Percentiles rank a stretch among this genome's conserved stretches.
Conservation (phyloP, 2,329 filamentous ascomycete species). For the Teratosphaeria zuluensis region DNA sequence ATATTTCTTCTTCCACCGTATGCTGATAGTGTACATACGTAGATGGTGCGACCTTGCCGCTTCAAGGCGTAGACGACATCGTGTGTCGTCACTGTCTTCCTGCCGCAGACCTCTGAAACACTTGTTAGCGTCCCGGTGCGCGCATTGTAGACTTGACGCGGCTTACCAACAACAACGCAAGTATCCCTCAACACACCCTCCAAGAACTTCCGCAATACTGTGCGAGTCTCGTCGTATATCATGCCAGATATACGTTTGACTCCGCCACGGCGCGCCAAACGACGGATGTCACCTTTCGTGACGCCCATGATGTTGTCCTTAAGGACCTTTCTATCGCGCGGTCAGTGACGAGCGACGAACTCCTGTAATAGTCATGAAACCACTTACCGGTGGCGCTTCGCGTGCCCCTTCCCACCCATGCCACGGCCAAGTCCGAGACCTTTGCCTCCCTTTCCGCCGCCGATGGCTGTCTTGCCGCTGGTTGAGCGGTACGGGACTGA, state of each 20-base stretch:
- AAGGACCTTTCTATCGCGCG: slow-evolving; percentile 79
- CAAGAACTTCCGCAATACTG: slow-evolving; percentile 45
- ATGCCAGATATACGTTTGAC: slow-evolving; percentile 60
- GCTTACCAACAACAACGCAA: slow-evolving; percentile 11
- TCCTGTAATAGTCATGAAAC: neutral
- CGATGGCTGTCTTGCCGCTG: slow-evolving; percentile 1
- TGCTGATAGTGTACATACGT: slow-evolving; percentile 4
- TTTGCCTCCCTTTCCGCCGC: slow-evolving; percentile 7
- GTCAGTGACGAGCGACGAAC: neutral
- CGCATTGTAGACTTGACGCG: neutral
- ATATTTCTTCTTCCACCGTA: neutral
- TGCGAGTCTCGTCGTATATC: slow-evolving; percentile 56
- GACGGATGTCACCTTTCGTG: slow-evolving; percentile 61
- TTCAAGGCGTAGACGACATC: slow-evolving; percentile 55
- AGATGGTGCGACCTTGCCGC: slow-evolving; percentile 8
- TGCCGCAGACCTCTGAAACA: slow-evolving; percentile 41
- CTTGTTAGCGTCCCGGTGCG: neutral
- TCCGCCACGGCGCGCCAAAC: slow-evolving; percentile 64
- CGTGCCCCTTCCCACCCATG: slow-evolving; percentile 4
- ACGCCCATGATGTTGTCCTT: slow-evolving; percentile 98
- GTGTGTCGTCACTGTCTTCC: slow-evolving; percentile 53
- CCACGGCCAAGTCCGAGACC: slow-evolving; percentile 10
- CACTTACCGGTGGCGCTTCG: slow-evolving; percentile 17
- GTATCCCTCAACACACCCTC: slow-evolving; percentile 21
- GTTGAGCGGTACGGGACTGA: neutral